phyloP scores from a whole-genome alignment of 257 asterid genomes.

The Dorcoceras hygrometricum region DNA sequence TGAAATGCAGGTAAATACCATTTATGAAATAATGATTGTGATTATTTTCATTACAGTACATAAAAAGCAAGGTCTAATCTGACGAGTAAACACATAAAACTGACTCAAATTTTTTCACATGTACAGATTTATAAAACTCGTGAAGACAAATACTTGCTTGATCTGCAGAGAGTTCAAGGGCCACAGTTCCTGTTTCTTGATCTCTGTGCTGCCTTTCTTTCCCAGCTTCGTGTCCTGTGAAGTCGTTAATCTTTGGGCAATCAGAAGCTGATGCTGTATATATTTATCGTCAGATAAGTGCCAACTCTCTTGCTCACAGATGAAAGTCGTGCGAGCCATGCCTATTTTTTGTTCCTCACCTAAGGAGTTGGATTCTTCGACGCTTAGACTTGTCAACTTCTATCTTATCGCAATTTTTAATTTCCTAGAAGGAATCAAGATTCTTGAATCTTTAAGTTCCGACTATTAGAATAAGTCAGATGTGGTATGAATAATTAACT shows the following conservation, averaged over 20 bases:
- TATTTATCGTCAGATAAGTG: conserved; percentile 31
- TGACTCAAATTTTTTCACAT: conserved; percentile 22
- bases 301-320: conserved; percentile 23
- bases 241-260: conserved; percentile 16
- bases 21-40: background rate
- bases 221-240: conserved; percentile 83
- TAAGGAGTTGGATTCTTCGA: conserved; percentile 36
- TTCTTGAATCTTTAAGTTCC: conserved; percentile 8
- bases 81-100: background rate
- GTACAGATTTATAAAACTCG: conserved; percentile 84
- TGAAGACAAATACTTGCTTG: conserved; percentile 84
- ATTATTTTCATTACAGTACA: background rate
- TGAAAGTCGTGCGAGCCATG: conserved; percentile 28
- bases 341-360: conserved; percentile 28
- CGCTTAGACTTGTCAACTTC: conserved; percentile 19
- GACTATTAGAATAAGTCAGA: conserved; percentile 22
- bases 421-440: conserved; percentile 8
- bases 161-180: conserved; percentile 84
- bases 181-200: conserved; percentile 83
- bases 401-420: conserved; percentile 5
- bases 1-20: conserved; percentile 72
- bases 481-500: conserved; percentile 20
- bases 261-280: conserved; percentile 39
- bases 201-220: conserved; percentile 84
- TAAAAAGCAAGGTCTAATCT: background rate